Evolutionary conservation across 306 rosid genomes (phyloP), one percentile per base, ranked within the genome.

Genomic region (Prunus dulcis): DNA sequence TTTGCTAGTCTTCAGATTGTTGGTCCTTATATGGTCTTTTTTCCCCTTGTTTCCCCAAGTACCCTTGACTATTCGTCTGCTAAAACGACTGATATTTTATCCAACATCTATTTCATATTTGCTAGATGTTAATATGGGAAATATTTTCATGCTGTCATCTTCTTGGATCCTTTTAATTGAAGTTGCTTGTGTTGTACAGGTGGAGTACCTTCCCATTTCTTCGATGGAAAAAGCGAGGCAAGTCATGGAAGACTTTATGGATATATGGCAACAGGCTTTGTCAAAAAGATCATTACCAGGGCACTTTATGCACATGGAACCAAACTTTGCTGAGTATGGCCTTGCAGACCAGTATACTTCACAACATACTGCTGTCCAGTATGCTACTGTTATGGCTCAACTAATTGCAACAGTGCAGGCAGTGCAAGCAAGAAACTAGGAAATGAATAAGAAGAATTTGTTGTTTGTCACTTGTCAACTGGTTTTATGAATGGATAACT

Each of bases 351-450:
- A 34, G 75, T 95, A 88, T 65, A 84, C 92, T 34, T 67, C 87
- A 38, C 97, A 92, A 69, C 99, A 95, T 77, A 90, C 97, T 2
- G 97, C 96, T 4, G 89, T 95, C 77, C 99, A 92, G 71, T 92
- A 92, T 76, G 97, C 96, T 68, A 84, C 86, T 38, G 89, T 90
- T 1, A 80, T 95, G 82, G 91, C 93, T 73, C 97, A 92, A 58
- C 79, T 95, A 22, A 89, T 95, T 78, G 90, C 91, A 13, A 83
- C 96, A 2, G 93, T 83, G 53, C 89, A 83, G 49, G 78, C 83
- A 45, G 86, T 77, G 46, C 97, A 89, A 79, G 38, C 50, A 65
- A 84, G 97, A 83, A 89, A 67, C 68, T 90, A 89, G 89, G 79
- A 56, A 56, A 66, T 34, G 22, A 13, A 12, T 32, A 58, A 14